Conservation (phyloP, 179 eudicot species). For the Heliamphora pulchella region DNA sequence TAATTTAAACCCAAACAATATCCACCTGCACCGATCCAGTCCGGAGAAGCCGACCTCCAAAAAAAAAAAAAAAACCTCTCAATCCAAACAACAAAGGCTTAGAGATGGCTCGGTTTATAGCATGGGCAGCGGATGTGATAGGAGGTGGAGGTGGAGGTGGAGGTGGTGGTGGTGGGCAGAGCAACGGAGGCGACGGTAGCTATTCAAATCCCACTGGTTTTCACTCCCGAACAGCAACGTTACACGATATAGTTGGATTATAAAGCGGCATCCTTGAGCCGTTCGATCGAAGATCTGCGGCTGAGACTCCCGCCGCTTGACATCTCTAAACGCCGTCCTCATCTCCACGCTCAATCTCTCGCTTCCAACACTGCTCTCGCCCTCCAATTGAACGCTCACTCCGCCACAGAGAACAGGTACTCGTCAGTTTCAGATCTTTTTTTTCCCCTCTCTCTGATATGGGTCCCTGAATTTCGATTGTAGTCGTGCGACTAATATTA, state of each 20-base stretch:
- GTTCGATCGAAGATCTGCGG: constrained; percentile 78
- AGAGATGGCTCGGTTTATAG: too few species aligned
- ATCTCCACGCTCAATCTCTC: constrained; percentile 85
- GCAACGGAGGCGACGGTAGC: constrained; percentile 18
- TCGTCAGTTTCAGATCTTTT: too few species aligned
- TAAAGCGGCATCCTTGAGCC: constrained; percentile 50
- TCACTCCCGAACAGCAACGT: constrained; percentile 63
- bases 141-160: too few species aligned
- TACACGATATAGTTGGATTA: constrained; percentile 41
- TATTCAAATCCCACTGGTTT: constrained; percentile 48
- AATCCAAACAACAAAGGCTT: too few species aligned
- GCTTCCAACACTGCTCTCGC: constrained; percentile 84
- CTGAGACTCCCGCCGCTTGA: constrained; percentile 75
- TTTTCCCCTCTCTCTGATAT: not conserved
- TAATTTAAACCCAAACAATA: too few species aligned
- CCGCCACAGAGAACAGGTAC: constrained; percentile 70
- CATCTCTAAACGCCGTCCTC: constrained; percentile 82
- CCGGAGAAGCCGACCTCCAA: too few species aligned
- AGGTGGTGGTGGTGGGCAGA: too few species aligned
- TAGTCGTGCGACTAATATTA: not conserved
- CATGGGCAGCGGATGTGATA: too few species aligned
- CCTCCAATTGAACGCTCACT: constrained; percentile 78
- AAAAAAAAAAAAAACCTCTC: too few species aligned
- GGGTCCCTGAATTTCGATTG: not conserved
- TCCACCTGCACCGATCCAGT: too few species aligned